A percentile compares a stretch with the other conserved stretches of the same genome.
phyloP scores from a whole-genome alignment of 352 stramenopile genomes.

The Peronospora destructor region DNA sequence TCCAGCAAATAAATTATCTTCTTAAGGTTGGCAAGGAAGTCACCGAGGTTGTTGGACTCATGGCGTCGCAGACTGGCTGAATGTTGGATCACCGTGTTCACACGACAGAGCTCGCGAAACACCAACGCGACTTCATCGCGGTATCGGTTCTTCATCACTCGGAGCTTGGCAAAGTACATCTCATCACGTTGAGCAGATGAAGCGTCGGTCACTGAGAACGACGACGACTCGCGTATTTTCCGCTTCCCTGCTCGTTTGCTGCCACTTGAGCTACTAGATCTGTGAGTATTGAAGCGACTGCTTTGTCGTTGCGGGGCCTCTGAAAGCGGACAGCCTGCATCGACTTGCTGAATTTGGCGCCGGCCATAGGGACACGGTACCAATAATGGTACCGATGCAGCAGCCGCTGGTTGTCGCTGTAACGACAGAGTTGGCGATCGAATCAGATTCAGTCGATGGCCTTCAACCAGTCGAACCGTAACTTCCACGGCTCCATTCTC shows the following conservation, averaged over 20 bases:
- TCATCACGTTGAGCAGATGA: slow-evolving; percentile 31
- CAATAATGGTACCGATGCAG: slow-evolving; percentile 1
- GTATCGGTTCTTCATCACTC: slow-evolving; percentile 65
- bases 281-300: slow-evolving; percentile 9
- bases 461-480: slow-evolving; percentile 22
- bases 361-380: slow-evolving; percentile 13
- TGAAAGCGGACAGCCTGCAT: slow-evolving; percentile 3
- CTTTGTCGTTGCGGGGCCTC: slow-evolving; percentile 8
- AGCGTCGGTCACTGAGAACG: slow-evolving; percentile 4
- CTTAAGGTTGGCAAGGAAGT: slow-evolving; percentile 82
- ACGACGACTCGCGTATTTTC: slow-evolving; percentile 19
- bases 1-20: slow-evolving; percentile 88
- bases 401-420: slow-evolving; percentile 7
- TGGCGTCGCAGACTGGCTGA: slow-evolving; percentile 64
- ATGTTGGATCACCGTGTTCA: slow-evolving; percentile 77
- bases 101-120: slow-evolving; percentile 69
- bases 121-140: slow-evolving; percentile 76
- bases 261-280: slow-evolving; percentile 7
- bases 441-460: slow-evolving; percentile 23
- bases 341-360: slow-evolving; percentile 6
- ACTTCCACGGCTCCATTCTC: slow-evolving; percentile 23
- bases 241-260: slow-evolving; percentile 27
- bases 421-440: slow-evolving; percentile 8
- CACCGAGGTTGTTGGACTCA: slow-evolving; percentile 74
- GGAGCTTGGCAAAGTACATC: slow-evolving; percentile 63